phyloP scores from a whole-genome alignment of 768 basidiomycete genomes.

The Chlorophyllum brunneum region DNA sequence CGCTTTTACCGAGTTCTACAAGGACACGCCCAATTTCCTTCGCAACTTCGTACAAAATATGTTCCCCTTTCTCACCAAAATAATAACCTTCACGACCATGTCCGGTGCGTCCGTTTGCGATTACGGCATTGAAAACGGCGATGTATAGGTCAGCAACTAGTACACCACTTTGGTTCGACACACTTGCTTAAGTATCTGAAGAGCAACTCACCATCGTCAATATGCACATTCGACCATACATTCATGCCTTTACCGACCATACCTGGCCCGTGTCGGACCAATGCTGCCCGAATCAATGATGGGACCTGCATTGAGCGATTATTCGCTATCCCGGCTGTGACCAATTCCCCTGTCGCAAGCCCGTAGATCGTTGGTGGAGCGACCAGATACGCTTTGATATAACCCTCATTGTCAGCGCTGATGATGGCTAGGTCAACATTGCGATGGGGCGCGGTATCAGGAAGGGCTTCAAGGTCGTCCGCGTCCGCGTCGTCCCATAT shows the following conservation, averaged over 20 bases:
- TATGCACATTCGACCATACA: conserved; percentile 53
- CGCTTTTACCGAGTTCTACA: conserved; percentile 32
- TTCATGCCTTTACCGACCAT: conserved; percentile 56
- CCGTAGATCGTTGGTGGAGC: conserved; percentile 60
- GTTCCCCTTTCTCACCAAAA: conserved; percentile 50
- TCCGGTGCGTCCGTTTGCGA: conserved; percentile 24
- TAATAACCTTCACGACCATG: conserved; percentile 53
- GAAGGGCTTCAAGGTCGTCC: conserved; percentile 41
- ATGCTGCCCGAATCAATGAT: conserved; percentile 35
- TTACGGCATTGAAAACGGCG: conserved; percentile 36
- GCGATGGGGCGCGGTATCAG: conserved; percentile 44
- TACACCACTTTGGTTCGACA: conserved; percentile 15
- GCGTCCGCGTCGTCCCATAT: conserved; percentile 49
- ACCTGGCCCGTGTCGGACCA: conserved; percentile 47
- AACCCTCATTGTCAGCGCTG: conserved; percentile 47
- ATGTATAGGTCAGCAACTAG: conserved; percentile 44
- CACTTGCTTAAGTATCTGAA: conserved; percentile 1
- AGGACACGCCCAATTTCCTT: conserved; percentile 36
- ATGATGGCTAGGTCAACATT: conserved; percentile 44
- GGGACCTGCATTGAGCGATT: conserved; percentile 52
- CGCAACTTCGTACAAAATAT: conserved; percentile 37
- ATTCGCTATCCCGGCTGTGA: conserved; percentile 50
- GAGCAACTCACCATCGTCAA: conserved; percentile 43
- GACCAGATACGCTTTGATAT: conserved; percentile 47
- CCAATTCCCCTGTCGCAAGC: conserved; percentile 41